Base-by-base conservation (phyloP, 768 basidiomycete genomes). In the Macrolepiota dolichaula region DNA sequence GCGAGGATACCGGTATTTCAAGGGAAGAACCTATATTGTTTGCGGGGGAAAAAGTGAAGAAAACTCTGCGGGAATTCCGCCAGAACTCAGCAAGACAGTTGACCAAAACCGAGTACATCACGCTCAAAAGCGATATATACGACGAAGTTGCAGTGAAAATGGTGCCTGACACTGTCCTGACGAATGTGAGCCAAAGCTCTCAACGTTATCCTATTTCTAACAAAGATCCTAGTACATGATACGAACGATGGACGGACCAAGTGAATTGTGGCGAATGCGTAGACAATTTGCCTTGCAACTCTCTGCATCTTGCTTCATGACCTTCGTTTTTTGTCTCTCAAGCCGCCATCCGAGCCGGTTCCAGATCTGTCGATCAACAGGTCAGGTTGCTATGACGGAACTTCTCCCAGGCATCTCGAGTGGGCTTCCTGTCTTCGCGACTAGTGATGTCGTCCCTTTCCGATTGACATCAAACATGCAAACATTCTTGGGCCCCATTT, bases 391-490 rank as follows among this genome's bases (percentile, higher is more conserved):
- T 40, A 96, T 97, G 91, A 91, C 91, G 53, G 97, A 99, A 68
- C 77, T 97, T 35, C 77, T 96, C 19, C 96, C 96, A 82, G 82
- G 78, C 12, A 70, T 81, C 35, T 76, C 79, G 4, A 73, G 72
- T 37, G 69, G 73, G 57, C 73, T 79, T 61, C 88, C 80, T 70
- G 73, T 91, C 46, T 91, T 94, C 69, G 82, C 84, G 13, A 90
- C 91, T 17, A 86, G 79, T 65, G 97, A 99, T 67, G 81, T 87
- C 2, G 94, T 98, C 4, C 97, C 97, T 0, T 99, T 99, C 90
- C 89, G 97, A 38, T 85, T 96, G 65, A 98, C 97, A 3, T 95
- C 95, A 3, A 98, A 97, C 73, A 85, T 99, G 78, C 97, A 99
- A 74, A 82, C 84, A 64, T 96, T 99, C 77, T 75, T 98, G 38